These are phyloP conservation scores for Tricladium varicosporioides DNA, from an alignment of 2,329 filamentous ascomycete species.

Conservation along the genomic window DNA sequence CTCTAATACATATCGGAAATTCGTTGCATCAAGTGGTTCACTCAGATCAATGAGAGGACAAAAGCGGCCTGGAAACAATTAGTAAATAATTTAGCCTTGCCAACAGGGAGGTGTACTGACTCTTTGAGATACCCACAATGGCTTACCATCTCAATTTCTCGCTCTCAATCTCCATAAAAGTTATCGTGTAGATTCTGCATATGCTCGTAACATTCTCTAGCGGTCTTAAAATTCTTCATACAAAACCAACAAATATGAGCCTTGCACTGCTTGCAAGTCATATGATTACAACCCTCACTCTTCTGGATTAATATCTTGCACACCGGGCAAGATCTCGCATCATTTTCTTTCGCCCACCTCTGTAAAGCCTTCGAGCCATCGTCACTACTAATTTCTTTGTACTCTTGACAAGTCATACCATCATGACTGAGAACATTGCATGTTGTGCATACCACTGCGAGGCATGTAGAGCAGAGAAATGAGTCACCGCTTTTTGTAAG, in stretches of 20 bases:
- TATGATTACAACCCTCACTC: constrained; percentile 45
- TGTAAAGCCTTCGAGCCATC: constrained; percentile 8
- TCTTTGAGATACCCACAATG: too few relatives aligned
- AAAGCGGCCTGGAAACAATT: too few relatives aligned
- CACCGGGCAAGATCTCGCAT: constrained; percentile 41
- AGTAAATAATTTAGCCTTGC: too few relatives aligned
- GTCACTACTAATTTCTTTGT: constrained; percentile 11
- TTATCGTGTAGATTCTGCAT: constrained; percentile 19
- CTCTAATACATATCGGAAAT: too few relatives aligned
- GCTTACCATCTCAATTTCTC: too few relatives aligned
- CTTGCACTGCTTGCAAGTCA: constrained; percentile 41
- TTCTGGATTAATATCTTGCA: constrained; percentile 30
- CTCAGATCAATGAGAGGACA: too few relatives aligned
- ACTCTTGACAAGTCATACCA: constrained; percentile 19
- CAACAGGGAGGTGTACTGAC: too few relatives aligned
- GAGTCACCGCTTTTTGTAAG: not conserved
- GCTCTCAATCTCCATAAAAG: not conserved
- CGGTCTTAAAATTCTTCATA: constrained; percentile 35
- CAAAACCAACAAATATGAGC: constrained; percentile 50
- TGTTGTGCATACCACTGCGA: constrained; percentile 14
- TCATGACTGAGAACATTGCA: constrained; percentile 16
- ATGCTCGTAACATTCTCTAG: constrained; percentile 24
- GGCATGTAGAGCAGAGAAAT: constrained; percentile 15
- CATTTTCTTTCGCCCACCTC: constrained; percentile 35
- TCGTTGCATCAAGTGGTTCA: too few relatives aligned